Evolutionary conservation across 2,329 filamentous ascomycete species (phyloP).

Genomic region (Fusarium verticillioides): DNA sequence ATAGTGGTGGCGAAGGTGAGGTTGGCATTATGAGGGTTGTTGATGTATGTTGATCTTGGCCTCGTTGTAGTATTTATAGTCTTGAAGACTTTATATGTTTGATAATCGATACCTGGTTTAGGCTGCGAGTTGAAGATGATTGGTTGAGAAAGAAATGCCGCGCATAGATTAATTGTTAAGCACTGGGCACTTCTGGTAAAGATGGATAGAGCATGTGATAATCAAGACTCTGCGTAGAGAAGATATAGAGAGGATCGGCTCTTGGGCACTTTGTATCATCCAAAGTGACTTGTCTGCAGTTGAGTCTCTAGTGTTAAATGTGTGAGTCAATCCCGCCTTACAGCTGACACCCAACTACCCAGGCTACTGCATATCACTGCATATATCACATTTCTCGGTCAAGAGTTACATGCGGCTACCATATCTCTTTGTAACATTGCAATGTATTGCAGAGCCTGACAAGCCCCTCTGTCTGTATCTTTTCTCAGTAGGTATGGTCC

Average conservation of each 20-base stretch:
- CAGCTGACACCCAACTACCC: not conserved
- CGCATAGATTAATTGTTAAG: not conserved
- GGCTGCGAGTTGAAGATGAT: conserved; percentile 28
- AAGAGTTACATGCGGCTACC: not conserved
- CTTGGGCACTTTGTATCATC: not conserved
- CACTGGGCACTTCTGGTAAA: too few relatives aligned
- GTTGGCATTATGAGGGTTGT: not conserved
- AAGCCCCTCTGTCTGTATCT: not conserved
- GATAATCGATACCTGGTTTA: conserved; percentile 23
- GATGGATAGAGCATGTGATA: not conserved
- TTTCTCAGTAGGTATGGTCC: not conserved
- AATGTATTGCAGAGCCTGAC: not conserved
- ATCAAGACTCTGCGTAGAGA: not conserved
- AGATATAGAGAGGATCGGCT: too few relatives aligned
- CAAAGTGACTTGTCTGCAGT: not conserved
- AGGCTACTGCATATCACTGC: not conserved
- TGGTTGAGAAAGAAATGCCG: conserved; percentile 19
- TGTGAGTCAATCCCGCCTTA: not conserved
- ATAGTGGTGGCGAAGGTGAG: conserved; percentile 18
- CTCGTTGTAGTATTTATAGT: not conserved
- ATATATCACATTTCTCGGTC: not conserved
- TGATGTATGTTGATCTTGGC: not conserved
- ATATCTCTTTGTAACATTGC: not conserved
- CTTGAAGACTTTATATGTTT: conserved; percentile 8
- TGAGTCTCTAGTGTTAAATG: not conserved